Conservation (phyloP, 345 rosid species). For the Toxicodendron radicans region DNA sequence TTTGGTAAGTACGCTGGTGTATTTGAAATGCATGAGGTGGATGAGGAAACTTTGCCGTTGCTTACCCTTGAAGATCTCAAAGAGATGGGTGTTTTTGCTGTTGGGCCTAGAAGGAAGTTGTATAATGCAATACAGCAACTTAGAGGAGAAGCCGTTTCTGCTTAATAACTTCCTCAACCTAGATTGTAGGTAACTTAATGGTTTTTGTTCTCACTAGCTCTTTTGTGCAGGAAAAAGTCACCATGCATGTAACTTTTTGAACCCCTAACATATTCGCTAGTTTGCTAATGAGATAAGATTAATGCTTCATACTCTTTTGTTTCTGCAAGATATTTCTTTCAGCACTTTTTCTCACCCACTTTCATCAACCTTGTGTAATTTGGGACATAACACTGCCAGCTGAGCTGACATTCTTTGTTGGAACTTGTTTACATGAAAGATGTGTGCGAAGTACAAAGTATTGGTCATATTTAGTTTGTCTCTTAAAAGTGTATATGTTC, state of each 20-base stretch:
- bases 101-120: constrained; percentile 59
- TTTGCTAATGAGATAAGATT: constrained; percentile 17
- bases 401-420: neutral
- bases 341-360: neutral
- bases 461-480: neutral
- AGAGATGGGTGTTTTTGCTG: constrained; percentile 58
- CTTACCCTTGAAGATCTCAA: constrained; percentile 63
- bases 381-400: neutral
- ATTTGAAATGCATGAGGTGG: constrained; percentile 59
- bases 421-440: constrained; percentile 8
- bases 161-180: constrained; percentile 11
- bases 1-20: constrained; percentile 45
- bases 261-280: constrained; percentile 23
- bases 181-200: constrained; percentile 11
- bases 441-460: neutral
- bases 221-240: constrained; percentile 26
- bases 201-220: constrained; percentile 8
- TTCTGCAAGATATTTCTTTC: neutral
- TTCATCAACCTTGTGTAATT: neutral
- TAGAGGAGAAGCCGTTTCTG: constrained; percentile 28
- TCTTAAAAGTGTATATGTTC: neutral
- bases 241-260: constrained; percentile 29
- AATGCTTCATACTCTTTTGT: constrained; percentile 11
- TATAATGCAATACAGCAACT: constrained; percentile 48
- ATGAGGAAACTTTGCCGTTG: constrained; percentile 47